Percentiles rank a stretch among this genome's conserved stretches.
Evolutionary conservation across 2,329 filamentous ascomycete species (phyloP).

Genomic region (Penicillium frequentans): DNA sequence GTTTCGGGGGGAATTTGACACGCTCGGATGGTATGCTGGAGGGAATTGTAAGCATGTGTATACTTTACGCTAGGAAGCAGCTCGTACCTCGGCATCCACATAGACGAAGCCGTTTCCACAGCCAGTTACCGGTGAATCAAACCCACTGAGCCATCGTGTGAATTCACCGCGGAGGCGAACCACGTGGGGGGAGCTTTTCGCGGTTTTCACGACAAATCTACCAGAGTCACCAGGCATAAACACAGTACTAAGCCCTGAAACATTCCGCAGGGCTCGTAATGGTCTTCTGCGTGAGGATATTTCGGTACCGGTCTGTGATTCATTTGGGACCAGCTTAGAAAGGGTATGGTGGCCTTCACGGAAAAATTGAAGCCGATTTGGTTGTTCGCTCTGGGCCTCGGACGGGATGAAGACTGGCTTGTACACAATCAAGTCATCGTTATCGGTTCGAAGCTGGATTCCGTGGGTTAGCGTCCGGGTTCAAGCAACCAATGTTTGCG

Average conservation of each 20-base stretch:
- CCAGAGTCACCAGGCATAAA: conserved; percentile 80
- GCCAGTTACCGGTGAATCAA: conserved; percentile 65
- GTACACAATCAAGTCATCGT: conserved; percentile 84
- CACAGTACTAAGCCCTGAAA: conserved; percentile 78
- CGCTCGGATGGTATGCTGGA: conserved; percentile 67
- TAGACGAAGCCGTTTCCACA: conserved; percentile 84
- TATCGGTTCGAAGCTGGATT: conserved; percentile 70
- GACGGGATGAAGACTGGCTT: conserved; percentile 64
- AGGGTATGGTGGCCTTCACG: conserved; percentile 71
- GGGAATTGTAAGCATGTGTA: conserved; percentile 10
- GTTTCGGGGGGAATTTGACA: conserved; percentile 68
- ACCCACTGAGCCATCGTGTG: conserved; percentile 70
- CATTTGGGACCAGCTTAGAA: conserved; percentile 54
- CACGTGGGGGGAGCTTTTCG: conserved; percentile 73
- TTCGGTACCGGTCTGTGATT: conserved; percentile 43
- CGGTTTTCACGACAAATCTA: conserved; percentile 78
- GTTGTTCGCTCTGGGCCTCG: conserved; percentile 10
- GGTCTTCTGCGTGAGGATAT: conserved; percentile 38
- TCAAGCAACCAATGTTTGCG: too few species aligned
- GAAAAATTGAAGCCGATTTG: conserved; percentile 64
- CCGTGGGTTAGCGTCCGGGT: not conserved
- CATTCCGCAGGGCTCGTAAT: conserved; percentile 44
- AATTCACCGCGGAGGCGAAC: conserved; percentile 68
- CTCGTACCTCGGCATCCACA: conserved; percentile 60
- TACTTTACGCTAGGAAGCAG: not conserved